Base-by-base conservation (phyloP, 192 early-diverging fungal genomes). In the Umbelopsis isabellina region DNA sequence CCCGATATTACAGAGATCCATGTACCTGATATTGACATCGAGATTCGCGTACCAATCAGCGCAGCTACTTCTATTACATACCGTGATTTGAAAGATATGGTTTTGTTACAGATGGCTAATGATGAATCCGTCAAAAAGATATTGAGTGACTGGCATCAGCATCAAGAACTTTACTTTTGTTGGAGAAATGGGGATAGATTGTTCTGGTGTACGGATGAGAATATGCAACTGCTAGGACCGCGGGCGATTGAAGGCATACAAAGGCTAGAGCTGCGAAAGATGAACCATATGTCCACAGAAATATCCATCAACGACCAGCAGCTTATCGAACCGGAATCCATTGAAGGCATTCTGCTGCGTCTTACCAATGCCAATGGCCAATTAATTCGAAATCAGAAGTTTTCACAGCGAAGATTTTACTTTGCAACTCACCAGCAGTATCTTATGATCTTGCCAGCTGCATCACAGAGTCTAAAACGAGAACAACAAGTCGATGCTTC, bases 371-470 rank as follows among this genome's bases (percentile, higher is more conserved):
- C 27, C 27, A 27, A 16, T 18, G 55, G 55, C 2, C 55, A 61
- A 11, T 27, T 61, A 1, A 61, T 61, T 12, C 27, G 33, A 12
- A 33, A 15, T 15, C 12, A 35, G 1, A 61, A 61, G 55, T 61
- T 61, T 3, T 61, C 55, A 8, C 25, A 61, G 25, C 9, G 55
- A 61, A 12, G 55, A 18, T 61, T 61, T 16, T 61, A 35, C 15
- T 35, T 61, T 35, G 4, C 55, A 27, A 61, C 55, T 3, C 55
- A 61, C 18, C 55, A 61, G n/a, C 55, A 61, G 27, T 61, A 61
- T n/a, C 16, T 61, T 13, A 6, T 61, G 23, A 61, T 35, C 7
- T 4, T 35, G 2, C n/a, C 55, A 35, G 23, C 25, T 15, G 18
- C 27, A n/a, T 5, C 21, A 11, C 21, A 61, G 16, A 35, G 27